Evolutionary conservation across 805 yeast species (phyloP), one percentile per base, ranked within the genome.

Genomic region (Saccharomyces paradoxus): DNA sequence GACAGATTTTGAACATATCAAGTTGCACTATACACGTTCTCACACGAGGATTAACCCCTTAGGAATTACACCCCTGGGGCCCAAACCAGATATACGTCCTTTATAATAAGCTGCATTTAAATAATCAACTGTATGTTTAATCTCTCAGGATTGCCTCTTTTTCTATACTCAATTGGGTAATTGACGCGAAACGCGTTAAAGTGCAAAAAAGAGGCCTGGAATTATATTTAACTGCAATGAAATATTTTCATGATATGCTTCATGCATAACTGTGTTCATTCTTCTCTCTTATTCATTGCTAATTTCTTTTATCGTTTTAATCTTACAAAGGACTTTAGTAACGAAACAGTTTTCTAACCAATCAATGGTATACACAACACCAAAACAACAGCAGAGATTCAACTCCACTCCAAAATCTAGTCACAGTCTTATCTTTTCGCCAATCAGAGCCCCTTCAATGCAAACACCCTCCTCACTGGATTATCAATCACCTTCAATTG

Each of bases 1-100:
- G 12, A 89, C 96, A 21, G 78, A 87, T 67, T 89, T 94, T 65
- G 89, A 86, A 44, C 98, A 94, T 70, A 91, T 92, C 74, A 92
- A 91, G 71, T 76, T 77, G 64, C 97, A 91, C 73, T 92, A 92
- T 75, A 90, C 96, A 48, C 85, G 86, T 71, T 84, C 94, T 27
- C 97, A 91, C 68, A 67, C 79, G 46, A 79, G 79, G 50, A 86
- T 89, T 69, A 94, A 92, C 67, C 97, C 96, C 3, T 72, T 77
- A 57, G 84, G 86, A 1, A 86, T 94, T 59, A 86, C 96, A 2
- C 96, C 98, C 2, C 62, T 86, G 37, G 98, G 98, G 2, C 98
- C 98, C 21, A 63, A 83, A 46, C 96, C 96, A 32, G 72, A 89
- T 64, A 87, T 90, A 56, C 70, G 76, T 60, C 81, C 85, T 8